phyloP scores from a whole-genome alignment of 176 grass and related monocot species.

The Panicum miliaceum region DNA sequence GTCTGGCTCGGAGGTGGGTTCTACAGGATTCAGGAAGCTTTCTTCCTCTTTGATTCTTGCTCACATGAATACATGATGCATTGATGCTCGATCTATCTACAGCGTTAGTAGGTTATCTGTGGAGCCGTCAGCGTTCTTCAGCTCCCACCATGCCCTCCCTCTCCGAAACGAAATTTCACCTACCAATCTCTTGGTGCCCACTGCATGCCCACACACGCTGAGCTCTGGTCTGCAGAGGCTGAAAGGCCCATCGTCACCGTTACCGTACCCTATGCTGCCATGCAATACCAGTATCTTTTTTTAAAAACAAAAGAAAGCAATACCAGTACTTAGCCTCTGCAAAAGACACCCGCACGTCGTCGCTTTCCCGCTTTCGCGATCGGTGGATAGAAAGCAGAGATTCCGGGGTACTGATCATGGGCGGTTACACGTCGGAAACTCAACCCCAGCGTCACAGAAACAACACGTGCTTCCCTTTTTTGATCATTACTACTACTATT shows the following conservation, averaged over 20 bases:
- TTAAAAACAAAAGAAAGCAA: too few relatives aligned
- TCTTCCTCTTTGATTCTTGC: background rate
- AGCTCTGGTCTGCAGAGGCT: background rate
- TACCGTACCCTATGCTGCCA: too few relatives aligned
- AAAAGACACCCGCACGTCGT: background rate
- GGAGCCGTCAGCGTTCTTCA: too few relatives aligned
- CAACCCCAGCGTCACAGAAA: background rate
- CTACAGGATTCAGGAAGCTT: background rate
- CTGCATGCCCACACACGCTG: too few relatives aligned
- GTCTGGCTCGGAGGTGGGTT: background rate
- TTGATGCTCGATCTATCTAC: background rate
- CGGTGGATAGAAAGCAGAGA: background rate
- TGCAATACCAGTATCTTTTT: too few relatives aligned
- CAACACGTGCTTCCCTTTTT: background rate
- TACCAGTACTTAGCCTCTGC: background rate
- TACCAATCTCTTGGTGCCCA: too few relatives aligned
- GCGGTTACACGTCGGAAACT: conserved; percentile 4
- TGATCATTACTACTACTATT: background rate
- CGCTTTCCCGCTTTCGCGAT: background rate
- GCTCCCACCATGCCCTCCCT: background rate
- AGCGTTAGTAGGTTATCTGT: background rate
- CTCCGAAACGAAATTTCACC: background rate
- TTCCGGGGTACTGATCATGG: background rate
- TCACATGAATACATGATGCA: background rate
- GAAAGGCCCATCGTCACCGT: background rate